Conservation (phyloP, 805 yeast genomes). For the Candida takata region DNA sequence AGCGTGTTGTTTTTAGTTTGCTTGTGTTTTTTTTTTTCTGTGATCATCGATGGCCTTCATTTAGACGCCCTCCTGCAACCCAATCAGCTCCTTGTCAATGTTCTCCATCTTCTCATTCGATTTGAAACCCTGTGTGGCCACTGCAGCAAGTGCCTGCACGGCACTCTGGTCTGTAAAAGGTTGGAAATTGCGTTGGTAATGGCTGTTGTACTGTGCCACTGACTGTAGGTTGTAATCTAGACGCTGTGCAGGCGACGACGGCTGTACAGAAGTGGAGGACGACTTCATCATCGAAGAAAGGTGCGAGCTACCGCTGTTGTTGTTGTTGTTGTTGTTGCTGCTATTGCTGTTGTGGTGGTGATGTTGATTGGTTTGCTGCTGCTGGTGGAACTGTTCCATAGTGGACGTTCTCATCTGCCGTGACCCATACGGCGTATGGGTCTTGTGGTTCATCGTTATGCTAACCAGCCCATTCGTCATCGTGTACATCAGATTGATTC, state of each 20-base stretch:
- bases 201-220: conserved; percentile 12
- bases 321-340: too few relatives aligned
- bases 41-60: too few relatives aligned
- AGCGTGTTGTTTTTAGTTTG: too few relatives aligned
- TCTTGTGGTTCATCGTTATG: conserved; percentile 32
- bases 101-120: conserved; percentile 12
- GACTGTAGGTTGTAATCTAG: conserved; percentile 4
- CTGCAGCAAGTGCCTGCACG: conserved; percentile 11
- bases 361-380: too few relatives aligned
- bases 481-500: conserved; percentile 32
- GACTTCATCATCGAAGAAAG: too few relatives aligned
- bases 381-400: neutral
- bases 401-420: neutral
- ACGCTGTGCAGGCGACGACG: neutral
- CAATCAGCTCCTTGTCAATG: conserved; percentile 22
- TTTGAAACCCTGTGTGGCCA: conserved; percentile 4
- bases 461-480: conserved; percentile 31
- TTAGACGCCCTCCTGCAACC: conserved; percentile 7
- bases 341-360: too few relatives aligned
- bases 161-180: conserved; percentile 8
- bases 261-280: too few relatives aligned
- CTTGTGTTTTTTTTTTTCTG: too few relatives aligned
- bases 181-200: neutral
- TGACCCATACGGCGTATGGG: conserved; percentile 32
- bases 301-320: too few relatives aligned